Percentiles rank a stretch among this genome's conserved stretches.
Conservation (phyloP, 163 green algal genomes). For the Coccomyxa subellipsoidea region DNA sequence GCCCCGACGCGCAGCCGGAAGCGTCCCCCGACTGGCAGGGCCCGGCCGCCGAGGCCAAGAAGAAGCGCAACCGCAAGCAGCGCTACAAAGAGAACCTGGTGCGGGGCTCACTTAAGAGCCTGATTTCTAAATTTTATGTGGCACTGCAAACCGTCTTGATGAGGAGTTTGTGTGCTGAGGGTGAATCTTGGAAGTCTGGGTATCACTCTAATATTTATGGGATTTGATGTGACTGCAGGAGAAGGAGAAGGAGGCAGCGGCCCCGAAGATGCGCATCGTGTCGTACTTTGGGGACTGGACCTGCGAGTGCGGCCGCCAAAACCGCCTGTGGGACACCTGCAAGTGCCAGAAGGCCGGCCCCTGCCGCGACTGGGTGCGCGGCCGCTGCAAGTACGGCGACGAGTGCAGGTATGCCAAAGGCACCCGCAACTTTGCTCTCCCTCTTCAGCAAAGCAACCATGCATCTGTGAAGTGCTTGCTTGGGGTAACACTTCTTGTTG, state of each 20-base stretch:
- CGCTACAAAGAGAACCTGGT: conserved; percentile 21
- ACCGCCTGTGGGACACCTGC: conserved; percentile 47
- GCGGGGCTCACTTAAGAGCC: no score
- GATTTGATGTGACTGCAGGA: conserved; percentile 4
- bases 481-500: not conserved
- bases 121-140: no score
- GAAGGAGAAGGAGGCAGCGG: conserved; percentile 10
- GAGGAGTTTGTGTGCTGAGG: no score
- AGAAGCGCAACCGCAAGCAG: conserved; percentile 23
- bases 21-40: not conserved
- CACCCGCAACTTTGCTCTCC: not conserved
- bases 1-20: not conserved
- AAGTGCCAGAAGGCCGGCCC: conserved; percentile 37
- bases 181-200: no score
- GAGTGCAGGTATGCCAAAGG: not conserved
- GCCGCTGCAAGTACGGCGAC: conserved; percentile 34
- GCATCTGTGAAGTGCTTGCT: no score
- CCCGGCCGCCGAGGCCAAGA: not conserved
- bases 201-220: not conserved
- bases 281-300: conserved; percentile 44
- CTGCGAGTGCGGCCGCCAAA: conserved; percentile 34
- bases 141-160: no score
- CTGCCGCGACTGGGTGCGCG: conserved; percentile 47
- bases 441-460: no score
- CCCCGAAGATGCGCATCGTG: conserved; percentile 32